Evolutionary conservation across 179 eudicot genomes (phyloP).

Genomic region (Drosera spatulata): DNA sequence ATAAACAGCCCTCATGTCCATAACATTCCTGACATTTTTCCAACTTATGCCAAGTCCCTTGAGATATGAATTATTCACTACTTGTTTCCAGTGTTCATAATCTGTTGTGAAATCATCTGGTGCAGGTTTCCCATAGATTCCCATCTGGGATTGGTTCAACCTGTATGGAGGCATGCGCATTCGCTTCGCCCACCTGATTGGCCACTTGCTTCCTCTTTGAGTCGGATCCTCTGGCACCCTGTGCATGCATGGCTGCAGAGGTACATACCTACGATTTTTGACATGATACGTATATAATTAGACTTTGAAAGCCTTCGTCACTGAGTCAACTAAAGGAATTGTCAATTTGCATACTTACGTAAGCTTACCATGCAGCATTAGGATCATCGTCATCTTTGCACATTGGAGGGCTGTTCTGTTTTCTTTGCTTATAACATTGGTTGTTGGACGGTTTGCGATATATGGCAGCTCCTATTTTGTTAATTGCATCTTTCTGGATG

Average conservation of each 20-base stretch:
- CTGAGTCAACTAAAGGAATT: slow-evolving; percentile 3
- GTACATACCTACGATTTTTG: slow-evolving; percentile 31
- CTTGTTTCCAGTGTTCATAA: slow-evolving; percentile 46
- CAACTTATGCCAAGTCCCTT: slow-evolving; percentile 42
- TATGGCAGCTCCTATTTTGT: slow-evolving; percentile 48
- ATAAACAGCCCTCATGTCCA: slow-evolving; percentile 58
- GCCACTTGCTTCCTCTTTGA: slow-evolving; percentile 45
- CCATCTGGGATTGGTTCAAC: slow-evolving; percentile 35
- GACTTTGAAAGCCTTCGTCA: slow-evolving; percentile 5
- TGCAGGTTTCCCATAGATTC: slow-evolving; percentile 58
- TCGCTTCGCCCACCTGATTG: slow-evolving; percentile 46
- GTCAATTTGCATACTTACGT: not conserved
- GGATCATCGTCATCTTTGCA: slow-evolving; percentile 54
- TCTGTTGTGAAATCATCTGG: slow-evolving; percentile 46
- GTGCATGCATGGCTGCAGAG: slow-evolving; percentile 53
- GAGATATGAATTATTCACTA: slow-evolving; percentile 37
- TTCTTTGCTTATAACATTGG: slow-evolving; percentile 46
- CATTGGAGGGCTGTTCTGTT: slow-evolving; percentile 40
- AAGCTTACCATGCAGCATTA: slow-evolving; percentile 53
- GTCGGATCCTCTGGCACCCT: slow-evolving; percentile 30
- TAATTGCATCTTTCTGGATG: slow-evolving; percentile 38
- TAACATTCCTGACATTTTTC: slow-evolving; percentile 50
- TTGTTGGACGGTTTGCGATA: slow-evolving; percentile 44
- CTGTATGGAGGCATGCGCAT: slow-evolving; percentile 36
- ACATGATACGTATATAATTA: too few relatives aligned